phyloP scores from a whole-genome alignment of 2,329 filamentous ascomycete genomes.

The Chlorencoelia australis region DNA sequence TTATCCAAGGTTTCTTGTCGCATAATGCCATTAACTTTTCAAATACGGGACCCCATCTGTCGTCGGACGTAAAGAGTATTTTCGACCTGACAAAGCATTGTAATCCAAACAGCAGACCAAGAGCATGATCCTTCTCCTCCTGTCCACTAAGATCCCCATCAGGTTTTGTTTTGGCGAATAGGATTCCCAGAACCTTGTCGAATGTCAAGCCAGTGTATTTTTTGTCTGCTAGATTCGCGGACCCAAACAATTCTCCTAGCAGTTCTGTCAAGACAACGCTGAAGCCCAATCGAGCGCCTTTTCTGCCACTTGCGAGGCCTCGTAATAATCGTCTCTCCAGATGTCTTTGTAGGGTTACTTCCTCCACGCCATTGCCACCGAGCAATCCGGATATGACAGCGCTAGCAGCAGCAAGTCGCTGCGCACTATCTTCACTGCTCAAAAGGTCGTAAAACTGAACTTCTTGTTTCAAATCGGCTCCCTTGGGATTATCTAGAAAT shows the following conservation, averaged over 20 bases:
- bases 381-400: slow-evolving; percentile 48
- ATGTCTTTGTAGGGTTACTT: slow-evolving; percentile 46
- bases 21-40: slow-evolving; percentile 64
- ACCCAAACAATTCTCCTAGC: slow-evolving; percentile 57
- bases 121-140: slow-evolving; percentile 76
- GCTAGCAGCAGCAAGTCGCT: slow-evolving; percentile 48
- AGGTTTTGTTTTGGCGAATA: slow-evolving; percentile 45
- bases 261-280: slow-evolving; percentile 81
- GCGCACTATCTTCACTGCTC: slow-evolving; percentile 45
- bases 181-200: slow-evolving; percentile 41
- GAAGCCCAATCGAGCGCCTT: slow-evolving; percentile 80
- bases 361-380: slow-evolving; percentile 37
- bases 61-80: slow-evolving; percentile 51
- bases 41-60: slow-evolving; percentile 58
- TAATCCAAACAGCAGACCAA: slow-evolving; percentile 79
- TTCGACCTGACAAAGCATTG: slow-evolving; percentile 77
- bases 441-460: slow-evolving; percentile 51
- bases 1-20: slow-evolving; percentile 77
- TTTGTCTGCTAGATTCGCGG: slow-evolving; percentile 31
- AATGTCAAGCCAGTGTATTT: slow-evolving; percentile 49
- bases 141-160: slow-evolving; percentile 48
- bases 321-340: slow-evolving; percentile 65
- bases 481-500: slow-evolving; percentile 42
- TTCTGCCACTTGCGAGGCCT: slow-evolving; percentile 81
- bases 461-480: slow-evolving; percentile 47